A percentile compares a stretch with the other conserved stretches of the same genome.
phyloP scores from a whole-genome alignment of 2,329 filamentous ascomycete genomes.

The Graphilbum ipis-grandicollis region DNA sequence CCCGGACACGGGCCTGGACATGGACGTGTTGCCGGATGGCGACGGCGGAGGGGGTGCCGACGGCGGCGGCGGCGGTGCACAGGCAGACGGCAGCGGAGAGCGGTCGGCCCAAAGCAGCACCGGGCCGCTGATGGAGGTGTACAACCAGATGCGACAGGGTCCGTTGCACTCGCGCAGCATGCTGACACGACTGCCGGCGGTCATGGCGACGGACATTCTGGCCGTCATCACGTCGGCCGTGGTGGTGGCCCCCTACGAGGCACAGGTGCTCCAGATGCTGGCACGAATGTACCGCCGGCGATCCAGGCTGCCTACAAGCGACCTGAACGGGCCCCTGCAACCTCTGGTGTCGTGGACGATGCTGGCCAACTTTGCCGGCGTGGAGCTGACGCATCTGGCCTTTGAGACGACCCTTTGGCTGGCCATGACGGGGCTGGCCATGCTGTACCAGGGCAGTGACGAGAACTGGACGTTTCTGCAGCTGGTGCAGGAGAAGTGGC shows the following conservation, averaged over 20 bases:
- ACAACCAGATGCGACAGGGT: neutral
- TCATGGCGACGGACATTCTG: slow-evolving; percentile 28
- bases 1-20: neutral
- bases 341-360: slow-evolving; percentile 19
- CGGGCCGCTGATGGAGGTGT: too few relatives aligned
- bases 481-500: slow-evolving; percentile 11
- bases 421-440: slow-evolving; percentile 17
- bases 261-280: slow-evolving; percentile 24
- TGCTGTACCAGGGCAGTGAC: slow-evolving; percentile 7
- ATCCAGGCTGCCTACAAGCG: slow-evolving; percentile 18
- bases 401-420: slow-evolving; percentile 29
- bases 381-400: slow-evolving; percentile 27
- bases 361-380: slow-evolving; percentile 25
- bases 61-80: neutral
- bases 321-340: slow-evolving; percentile 20
- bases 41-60: neutral
- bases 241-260: slow-evolving; percentile 28
- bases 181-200: slow-evolving; percentile 31
- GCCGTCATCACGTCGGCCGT: slow-evolving; percentile 24
- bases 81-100: neutral
- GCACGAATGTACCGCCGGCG: slow-evolving; percentile 23
- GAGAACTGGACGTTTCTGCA: slow-evolving; percentile 5
- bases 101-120: neutral
- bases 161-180: slow-evolving; percentile 19
- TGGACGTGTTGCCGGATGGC: slow-evolving; percentile 1